Evolutionary conservation across 2,329 filamentous ascomycete species (phyloP).

Genomic region (Botryotinia convoluta): DNA sequence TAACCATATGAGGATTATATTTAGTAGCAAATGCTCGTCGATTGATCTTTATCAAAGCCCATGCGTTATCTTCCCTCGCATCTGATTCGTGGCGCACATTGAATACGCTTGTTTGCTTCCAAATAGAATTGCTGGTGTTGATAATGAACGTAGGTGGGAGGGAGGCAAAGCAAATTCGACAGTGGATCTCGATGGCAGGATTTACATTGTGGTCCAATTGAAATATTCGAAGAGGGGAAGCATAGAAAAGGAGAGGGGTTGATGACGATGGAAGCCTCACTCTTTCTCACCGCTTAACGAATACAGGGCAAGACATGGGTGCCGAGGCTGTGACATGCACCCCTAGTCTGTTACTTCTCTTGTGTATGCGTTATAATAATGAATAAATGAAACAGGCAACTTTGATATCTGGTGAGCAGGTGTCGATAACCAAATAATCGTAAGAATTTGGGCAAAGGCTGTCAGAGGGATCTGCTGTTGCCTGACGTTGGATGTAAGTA

Average conservation of each 20-base stretch:
- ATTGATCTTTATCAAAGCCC: neutral
- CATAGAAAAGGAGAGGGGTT: neutral
- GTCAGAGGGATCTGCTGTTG: neutral
- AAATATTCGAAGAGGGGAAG: neutral
- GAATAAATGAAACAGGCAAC: constrained; percentile 1
- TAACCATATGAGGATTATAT: neutral
- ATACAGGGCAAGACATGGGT: constrained; percentile 14
- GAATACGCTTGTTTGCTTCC: neutral
- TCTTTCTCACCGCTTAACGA: constrained; percentile 19
- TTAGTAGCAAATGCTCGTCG: neutral
- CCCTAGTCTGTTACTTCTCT: constrained; percentile 3
- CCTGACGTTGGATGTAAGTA: constrained; percentile 11
- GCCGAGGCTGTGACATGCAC: constrained; percentile 12
- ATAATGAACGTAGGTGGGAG: constrained; percentile 4
- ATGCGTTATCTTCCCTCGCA: neutral
- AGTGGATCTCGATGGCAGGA: neutral
- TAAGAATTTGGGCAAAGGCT: neutral
- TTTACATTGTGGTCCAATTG: neutral
- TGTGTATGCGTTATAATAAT: constrained; percentile 1
- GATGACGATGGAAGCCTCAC: constrained; percentile 18
- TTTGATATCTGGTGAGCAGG: neutral
- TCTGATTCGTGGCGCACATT: neutral
- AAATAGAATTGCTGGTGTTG: neutral
- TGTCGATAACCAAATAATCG: neutral
- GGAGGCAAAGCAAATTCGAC: neutral